Evolutionary conservation across 257 asterid genomes (phyloP).

Genomic region (Craterostigma plantagineum): DNA sequence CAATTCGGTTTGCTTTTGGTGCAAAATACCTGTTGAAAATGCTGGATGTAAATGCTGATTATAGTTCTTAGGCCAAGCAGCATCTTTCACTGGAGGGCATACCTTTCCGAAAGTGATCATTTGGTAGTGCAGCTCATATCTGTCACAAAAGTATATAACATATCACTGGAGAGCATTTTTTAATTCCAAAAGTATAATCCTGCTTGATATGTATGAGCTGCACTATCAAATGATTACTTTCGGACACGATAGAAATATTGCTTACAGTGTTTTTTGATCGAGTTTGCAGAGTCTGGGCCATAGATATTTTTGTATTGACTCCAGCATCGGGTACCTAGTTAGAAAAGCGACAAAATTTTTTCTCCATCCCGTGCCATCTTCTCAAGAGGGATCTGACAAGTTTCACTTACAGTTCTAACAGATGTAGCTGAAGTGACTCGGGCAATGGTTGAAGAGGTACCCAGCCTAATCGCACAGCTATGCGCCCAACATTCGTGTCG

Average conservation of each 20-base stretch:
- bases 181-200: too few species aligned
- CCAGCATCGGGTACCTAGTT: slow-evolving; percentile 50
- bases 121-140: slow-evolving; percentile 73
- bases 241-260: neutral
- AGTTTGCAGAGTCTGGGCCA: slow-evolving; percentile 72
- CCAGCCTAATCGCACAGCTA: slow-evolving; percentile 98
- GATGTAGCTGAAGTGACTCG: slow-evolving; percentile 91
- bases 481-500: slow-evolving; percentile 95
- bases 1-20: slow-evolving; percentile 72
- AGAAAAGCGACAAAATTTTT: slow-evolving; percentile 13
- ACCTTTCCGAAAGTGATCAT: slow-evolving; percentile 83
- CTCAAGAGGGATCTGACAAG: slow-evolving; percentile 1
- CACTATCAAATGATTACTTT: neutral
- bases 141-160: slow-evolving; percentile 10
- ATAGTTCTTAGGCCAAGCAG: neutral
- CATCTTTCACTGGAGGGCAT: neutral
- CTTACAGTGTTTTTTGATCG: slow-evolving; percentile 49
- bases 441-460: slow-evolving; percentile 98
- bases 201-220: too few species aligned
- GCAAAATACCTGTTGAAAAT: slow-evolving; percentile 48
- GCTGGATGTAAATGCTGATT: slow-evolving; percentile 4
- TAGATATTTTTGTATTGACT: slow-evolving; percentile 52
- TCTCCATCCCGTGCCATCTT: slow-evolving; percentile 8
- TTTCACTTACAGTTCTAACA: slow-evolving; percentile 71
- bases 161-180: too few species aligned